Base-by-base conservation (phyloP, 192 early-diverging fungal species). In the Coemansia asiatica region DNA sequence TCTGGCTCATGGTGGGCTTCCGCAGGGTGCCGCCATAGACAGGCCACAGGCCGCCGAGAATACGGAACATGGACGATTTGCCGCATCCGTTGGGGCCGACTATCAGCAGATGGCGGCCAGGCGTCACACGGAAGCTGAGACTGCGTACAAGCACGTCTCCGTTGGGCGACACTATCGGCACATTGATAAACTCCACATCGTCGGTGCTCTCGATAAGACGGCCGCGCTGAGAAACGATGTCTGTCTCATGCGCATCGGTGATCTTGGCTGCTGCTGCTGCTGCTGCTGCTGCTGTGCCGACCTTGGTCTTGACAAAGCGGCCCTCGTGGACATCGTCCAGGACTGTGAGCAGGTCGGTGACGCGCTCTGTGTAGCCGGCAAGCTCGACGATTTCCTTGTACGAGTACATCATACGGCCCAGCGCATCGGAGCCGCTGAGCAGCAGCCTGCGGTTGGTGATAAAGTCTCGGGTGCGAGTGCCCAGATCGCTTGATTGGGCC, bases 71-170 rank as follows among this genome's bases (percentile, higher is more conserved):
- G 46, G 93, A 94, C 22, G 90, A 90, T 81, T 95, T 96, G 57
- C 95, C 95, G 60, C 90, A 92, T 8, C 97, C 95, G 74, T 97
- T 98, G 59, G 95, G 95, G 1, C 95, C 97, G 28, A 93, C 87
- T 69, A 97, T 94, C 69, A 98, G 82, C 38, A 96, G 74, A 69
- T 97, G 92, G 84, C 89, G 91, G 33, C 97, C 95, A 16, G 94
- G 90, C 65, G 87, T 89, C 38, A 97, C 90, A 65, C 90, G 85
- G 87, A 98, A 96, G 57, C 72, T 89, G 61, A 98, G 77, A 60
- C 89, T 85, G 56, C 87, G 88, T 28, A 97, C 87, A 23, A 97
- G 85, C 21, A 97, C 87, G 84, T 99, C 95, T 36, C 97, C 95
- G 74, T 92, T 94, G 23, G 95, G 97, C 9, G 93, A 92, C 0